These are phyloP conservation scores for Lizonia empirigonia DNA, from an alignment of 2,329 filamentous ascomycete species.

Conservation along the genomic window DNA sequence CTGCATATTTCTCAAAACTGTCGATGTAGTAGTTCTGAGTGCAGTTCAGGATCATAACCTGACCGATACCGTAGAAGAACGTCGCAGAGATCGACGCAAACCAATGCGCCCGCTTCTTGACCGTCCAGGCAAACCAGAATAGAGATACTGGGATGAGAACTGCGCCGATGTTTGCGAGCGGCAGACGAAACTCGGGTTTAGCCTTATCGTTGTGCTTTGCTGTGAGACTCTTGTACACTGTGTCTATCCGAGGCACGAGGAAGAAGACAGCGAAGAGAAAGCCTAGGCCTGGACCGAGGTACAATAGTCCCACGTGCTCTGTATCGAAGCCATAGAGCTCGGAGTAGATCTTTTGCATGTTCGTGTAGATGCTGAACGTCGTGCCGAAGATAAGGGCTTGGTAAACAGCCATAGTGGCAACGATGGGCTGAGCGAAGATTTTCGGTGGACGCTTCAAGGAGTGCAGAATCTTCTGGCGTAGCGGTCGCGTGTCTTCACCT, in stretches of 20 bases:
- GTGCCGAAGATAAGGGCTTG: slow-evolving; percentile 56
- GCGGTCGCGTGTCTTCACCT: slow-evolving; percentile 50
- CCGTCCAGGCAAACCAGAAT: slow-evolving; percentile 53
- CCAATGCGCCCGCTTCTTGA: slow-evolving; percentile 51
- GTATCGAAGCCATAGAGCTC: slow-evolving; percentile 53
- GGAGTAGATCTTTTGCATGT: slow-evolving; percentile 55
- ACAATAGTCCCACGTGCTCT: slow-evolving; percentile 54
- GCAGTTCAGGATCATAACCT: slow-evolving; percentile 59
- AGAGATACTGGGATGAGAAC: slow-evolving; percentile 52
- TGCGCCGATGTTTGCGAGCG: slow-evolving; percentile 54
- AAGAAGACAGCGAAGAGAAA: slow-evolving; percentile 54
- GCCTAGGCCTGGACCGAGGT: slow-evolving; percentile 53
- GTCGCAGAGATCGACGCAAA: slow-evolving; percentile 49
- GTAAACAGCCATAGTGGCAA: slow-evolving; percentile 54
- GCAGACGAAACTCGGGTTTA: slow-evolving; percentile 53
- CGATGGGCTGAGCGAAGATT: slow-evolving; percentile 55
- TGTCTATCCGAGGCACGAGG: slow-evolving; percentile 55
- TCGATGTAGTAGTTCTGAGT: slow-evolving; percentile 63
- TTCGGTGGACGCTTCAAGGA: slow-evolving; percentile 50
- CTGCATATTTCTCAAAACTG: slow-evolving; percentile 57
- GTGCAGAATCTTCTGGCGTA: slow-evolving; percentile 44
- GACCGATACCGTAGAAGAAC: slow-evolving; percentile 58
- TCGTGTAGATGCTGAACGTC: slow-evolving; percentile 56
- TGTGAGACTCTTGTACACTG: slow-evolving; percentile 54
- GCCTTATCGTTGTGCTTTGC: slow-evolving; percentile 49